Base-by-base conservation (phyloP, 75 land plant genomes). In the Ceratopteris richardii region DNA sequence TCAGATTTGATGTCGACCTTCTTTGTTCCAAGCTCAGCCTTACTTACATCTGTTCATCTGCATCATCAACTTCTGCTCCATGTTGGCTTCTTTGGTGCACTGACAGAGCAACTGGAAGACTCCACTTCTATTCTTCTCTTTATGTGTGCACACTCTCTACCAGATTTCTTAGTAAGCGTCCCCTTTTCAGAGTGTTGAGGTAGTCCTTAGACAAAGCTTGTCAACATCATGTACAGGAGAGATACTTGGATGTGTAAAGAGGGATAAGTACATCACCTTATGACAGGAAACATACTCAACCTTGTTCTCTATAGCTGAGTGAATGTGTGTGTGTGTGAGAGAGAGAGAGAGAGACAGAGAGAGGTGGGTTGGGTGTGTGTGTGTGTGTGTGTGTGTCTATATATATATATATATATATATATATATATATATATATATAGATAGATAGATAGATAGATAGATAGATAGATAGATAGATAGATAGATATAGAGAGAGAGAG, bases 101-200 rank as follows among this genome's bases (percentile, higher is more conserved):
- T 17, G 62, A 29, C n/a, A 42, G 27, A 3, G 31, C 18, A 20
- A 0, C 3, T 20, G 16, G n/a, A 14, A 17, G 4, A 0, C 28
- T 18, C 16, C 29, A 0, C 16, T 13, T 6, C 12, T 4, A 14
- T 42, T 29, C 51, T 13, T 9, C 0, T 10, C 0, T 60, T 4
- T 29, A 0, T 44, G 62, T 60, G 25, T 60, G 52, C 22, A 60
- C 42, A 43, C 63, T 51, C 3, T 27, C 28, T 0, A 60, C 21
- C 20, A 21, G 19, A 44, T 24, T 11, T 1, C 29, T 0, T 44
- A 44, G 2, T 0, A 14, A 1, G 2, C 31, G 43, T 0, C 63
- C 63, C 16, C 3, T 9, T 7, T 43, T 46, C 18, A 0, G 13
- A 21, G 26, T 3, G 21, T 46, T 21, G 19, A 60, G 2, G 13